Evolutionary conservation across 2,329 filamentous ascomycete species (phyloP).

Genomic region (Tolypocladium inflatum): DNA sequence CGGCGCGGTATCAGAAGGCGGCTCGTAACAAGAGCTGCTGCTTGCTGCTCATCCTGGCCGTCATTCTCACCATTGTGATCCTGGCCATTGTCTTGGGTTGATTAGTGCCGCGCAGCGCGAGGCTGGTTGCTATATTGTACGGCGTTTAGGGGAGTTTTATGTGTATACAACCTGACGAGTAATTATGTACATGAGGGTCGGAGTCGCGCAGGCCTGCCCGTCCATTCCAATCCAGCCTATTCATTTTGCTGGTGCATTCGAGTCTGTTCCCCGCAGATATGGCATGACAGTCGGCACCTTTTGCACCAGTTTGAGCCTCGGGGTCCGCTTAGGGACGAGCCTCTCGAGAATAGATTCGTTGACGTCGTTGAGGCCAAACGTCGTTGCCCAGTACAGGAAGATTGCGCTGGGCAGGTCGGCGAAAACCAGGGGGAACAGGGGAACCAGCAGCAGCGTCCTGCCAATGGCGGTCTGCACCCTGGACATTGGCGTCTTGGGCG

Average conservation of each 20-base stretch:
- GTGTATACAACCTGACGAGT: conserved; percentile 5
- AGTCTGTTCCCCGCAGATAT: conserved; percentile 10
- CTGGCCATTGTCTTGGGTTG: conserved; percentile 75
- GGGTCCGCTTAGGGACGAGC: conserved; percentile 8
- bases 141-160: conserved; percentile 6
- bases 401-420: conserved; percentile 28
- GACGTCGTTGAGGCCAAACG: conserved; percentile 22
- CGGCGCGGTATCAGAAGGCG: conserved; percentile 88
- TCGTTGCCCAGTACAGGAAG: conserved; percentile 30
- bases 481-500: conserved; percentile 8
- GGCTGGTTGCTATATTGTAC: neutral
- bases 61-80: conserved; percentile 84
- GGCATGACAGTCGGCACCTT: conserved; percentile 7
- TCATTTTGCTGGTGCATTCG: conserved; percentile 5
- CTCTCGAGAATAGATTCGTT: conserved; percentile 20
- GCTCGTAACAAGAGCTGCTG: conserved; percentile 93
- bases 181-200: conserved; percentile 5
- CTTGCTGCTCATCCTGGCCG: conserved; percentile 74
- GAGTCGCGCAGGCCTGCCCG: neutral
- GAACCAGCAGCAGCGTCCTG: conserved; percentile 20
- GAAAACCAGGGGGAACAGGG: conserved; percentile 22
- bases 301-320: conserved; percentile 7
- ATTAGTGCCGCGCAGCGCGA: conserved; percentile 8
- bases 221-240: conserved; percentile 5
- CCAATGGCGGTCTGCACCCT: conserved; percentile 17